These are phyloP conservation scores for Cerioporus squamosus DNA, from an alignment of 1,284 basidiomycete genomes.

Conservation along the genomic window DNA sequence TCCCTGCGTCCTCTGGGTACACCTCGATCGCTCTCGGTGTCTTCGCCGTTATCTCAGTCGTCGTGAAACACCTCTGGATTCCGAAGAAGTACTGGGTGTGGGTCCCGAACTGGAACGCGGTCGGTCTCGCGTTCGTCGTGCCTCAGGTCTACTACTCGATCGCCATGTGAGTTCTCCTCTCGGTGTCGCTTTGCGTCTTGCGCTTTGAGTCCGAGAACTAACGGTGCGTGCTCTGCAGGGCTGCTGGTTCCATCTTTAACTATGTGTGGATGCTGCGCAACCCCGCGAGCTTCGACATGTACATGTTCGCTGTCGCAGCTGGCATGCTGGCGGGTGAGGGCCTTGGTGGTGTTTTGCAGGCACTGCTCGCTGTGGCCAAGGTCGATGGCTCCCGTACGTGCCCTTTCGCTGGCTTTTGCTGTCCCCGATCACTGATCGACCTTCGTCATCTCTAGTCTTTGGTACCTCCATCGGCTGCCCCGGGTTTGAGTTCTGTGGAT, in stretches of 20 bases:
- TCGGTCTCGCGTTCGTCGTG: constrained; percentile 32
- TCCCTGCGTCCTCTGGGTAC: constrained; percentile 64
- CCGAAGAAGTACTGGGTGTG: constrained; percentile 57
- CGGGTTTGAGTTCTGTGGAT: constrained; percentile 53
- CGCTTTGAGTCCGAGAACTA: too few species aligned
- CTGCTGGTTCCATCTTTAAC: constrained; percentile 46
- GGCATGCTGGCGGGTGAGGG: constrained; percentile 73
- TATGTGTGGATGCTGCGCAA: constrained; percentile 54
- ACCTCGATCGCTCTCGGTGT: constrained; percentile 63
- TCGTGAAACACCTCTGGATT: constrained; percentile 55
- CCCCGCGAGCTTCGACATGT: constrained; percentile 54
- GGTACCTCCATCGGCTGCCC: constrained; percentile 57
- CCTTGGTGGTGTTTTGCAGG: constrained; percentile 70
- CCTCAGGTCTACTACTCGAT: too few species aligned
- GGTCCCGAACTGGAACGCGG: constrained; percentile 52
- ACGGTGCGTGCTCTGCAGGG: constrained; percentile 23
- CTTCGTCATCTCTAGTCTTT: constrained; percentile 38
- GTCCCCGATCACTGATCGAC: background rate
- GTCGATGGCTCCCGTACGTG: constrained; percentile 52
- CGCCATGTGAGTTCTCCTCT: constrained; percentile 20
- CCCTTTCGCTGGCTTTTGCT: background rate
- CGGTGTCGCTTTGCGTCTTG: background rate
- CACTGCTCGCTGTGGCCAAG: constrained; percentile 53
- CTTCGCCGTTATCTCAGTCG: constrained; percentile 48
- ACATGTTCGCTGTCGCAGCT: constrained; percentile 63